Conservation (phyloP, 2,329 filamentous ascomycete species). For the Xylaria sp. region DNA sequence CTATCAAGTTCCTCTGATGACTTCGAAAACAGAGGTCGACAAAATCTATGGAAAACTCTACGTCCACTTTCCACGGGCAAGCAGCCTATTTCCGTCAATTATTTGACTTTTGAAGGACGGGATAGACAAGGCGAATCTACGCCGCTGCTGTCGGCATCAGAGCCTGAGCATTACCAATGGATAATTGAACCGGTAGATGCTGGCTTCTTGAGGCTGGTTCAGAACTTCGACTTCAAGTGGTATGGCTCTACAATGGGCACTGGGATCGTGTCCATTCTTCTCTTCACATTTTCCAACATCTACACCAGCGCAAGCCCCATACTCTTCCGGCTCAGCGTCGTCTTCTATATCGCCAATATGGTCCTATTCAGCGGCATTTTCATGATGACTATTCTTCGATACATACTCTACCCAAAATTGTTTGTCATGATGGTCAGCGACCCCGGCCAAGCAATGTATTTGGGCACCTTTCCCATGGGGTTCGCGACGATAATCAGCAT, state of each 20-base stretch:
- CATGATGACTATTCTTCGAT: conserved; percentile 66
- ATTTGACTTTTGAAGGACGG: conserved; percentile 13
- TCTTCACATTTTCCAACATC: conserved; percentile 55
- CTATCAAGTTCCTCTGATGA: conserved; percentile 1
- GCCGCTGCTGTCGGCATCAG: conserved; percentile 13
- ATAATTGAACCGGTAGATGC: conserved; percentile 30
- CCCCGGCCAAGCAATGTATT: conserved; percentile 73
- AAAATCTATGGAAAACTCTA: conserved; percentile 11
- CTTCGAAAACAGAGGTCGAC: background rate
- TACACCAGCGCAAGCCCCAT: conserved; percentile 48
- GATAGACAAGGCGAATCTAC: background rate
- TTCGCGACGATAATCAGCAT: conserved; percentile 75
- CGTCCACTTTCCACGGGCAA: background rate
- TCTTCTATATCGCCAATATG: conserved; percentile 70
- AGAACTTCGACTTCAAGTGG: conserved; percentile 53
- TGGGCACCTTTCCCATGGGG: conserved; percentile 75
- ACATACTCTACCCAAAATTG: conserved; percentile 72
- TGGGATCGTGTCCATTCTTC: conserved; percentile 71
- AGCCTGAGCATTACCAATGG: conserved; percentile 14
- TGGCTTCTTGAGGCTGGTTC: conserved; percentile 29
- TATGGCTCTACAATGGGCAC: conserved; percentile 74
- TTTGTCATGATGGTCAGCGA: conserved; percentile 74
- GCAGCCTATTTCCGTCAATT: conserved; percentile 17
- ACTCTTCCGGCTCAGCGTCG: conserved; percentile 67
- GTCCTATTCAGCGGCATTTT: conserved; percentile 66